Evolutionary conservation across 495 filamentous ascomycete genomes (phyloP).

Genomic region (Annulohypoxylon maeteangense): DNA sequence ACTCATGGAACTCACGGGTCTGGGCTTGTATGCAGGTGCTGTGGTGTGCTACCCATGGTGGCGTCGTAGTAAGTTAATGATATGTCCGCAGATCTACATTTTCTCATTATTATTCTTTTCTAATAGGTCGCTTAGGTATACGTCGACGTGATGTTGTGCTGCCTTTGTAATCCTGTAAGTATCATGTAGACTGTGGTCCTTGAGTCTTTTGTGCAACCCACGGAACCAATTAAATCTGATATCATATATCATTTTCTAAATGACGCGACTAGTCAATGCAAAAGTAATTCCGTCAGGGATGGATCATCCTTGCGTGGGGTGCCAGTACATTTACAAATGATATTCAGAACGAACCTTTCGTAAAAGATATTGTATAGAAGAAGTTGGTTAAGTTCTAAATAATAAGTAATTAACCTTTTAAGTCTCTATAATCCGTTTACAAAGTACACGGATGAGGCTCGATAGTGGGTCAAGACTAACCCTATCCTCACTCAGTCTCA

Average conservation of each 20-base stretch:
- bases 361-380: neutral
- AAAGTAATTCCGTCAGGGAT: neutral
- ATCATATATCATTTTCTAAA: neutral
- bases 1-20: neutral
- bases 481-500: neutral
- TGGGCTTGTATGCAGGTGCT: too few relatives aligned
- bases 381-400: neutral
- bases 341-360: neutral
- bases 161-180: neutral
- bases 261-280: neutral
- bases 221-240: neutral
- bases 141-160: neutral
- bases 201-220: neutral
- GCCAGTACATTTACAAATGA: neutral
- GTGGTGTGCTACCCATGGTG: neutral
- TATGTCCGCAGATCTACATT: neutral
- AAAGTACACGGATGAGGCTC: neutral
- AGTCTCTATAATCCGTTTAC: neutral
- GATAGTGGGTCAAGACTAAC: neutral
- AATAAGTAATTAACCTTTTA: neutral
- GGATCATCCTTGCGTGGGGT: neutral
- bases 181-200: neutral
- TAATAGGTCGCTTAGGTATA: too few relatives aligned
- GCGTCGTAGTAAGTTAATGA: neutral
- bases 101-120: neutral